Conservation (phyloP, 2,329 filamentous ascomycete genomes). For the Grosmannia huntii region DNA sequence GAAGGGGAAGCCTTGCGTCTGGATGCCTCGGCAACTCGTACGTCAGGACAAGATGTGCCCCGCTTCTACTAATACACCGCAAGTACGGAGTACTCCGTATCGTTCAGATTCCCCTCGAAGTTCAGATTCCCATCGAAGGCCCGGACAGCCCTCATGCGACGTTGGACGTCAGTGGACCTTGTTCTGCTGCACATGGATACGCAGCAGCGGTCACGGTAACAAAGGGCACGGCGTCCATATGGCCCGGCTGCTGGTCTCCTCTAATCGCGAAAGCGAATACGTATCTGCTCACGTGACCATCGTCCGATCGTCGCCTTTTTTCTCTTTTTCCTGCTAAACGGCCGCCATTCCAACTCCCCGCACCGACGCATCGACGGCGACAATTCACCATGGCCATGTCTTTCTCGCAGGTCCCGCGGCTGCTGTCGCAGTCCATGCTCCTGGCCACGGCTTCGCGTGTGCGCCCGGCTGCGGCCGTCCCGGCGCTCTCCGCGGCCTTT, state of each 20-base stretch:
- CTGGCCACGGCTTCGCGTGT: background rate
- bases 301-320: background rate
- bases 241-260: no score
- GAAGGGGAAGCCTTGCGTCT: background rate
- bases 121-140: background rate
- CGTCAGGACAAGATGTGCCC: background rate
- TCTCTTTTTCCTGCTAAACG: background rate
- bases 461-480: background rate
- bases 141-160: background rate
- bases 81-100: no score
- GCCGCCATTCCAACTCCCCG: background rate
- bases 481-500: background rate
- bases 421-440: background rate
- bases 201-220: no score
- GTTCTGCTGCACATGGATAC: no score
- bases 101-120: background rate
- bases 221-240: no score
- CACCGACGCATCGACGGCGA: background rate
- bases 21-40: background rate
- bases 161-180: background rate
- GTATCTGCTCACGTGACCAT: background rate
- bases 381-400: background rate
- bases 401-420: background rate
- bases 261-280: background rate
- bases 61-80: background rate